Percentiles rank a stretch among this genome's conserved stretches.
Conservation (phyloP, 1,284 basidiomycete genomes). For the Tilletia walkeri region DNA sequence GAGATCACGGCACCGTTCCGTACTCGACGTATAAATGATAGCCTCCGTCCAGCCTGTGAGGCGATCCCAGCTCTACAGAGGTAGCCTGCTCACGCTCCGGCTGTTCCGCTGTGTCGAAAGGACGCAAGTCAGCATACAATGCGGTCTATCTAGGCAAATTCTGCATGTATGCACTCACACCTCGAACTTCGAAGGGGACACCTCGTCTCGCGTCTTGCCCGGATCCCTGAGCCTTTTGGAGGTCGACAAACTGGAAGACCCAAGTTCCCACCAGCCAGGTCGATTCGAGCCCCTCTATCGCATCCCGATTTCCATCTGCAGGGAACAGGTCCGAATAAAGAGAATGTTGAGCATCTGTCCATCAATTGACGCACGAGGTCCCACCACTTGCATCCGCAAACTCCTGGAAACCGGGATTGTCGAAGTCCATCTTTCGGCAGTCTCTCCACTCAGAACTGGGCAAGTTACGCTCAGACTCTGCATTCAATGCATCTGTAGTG, state of each 20-base stretch:
- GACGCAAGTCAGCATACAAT: background rate
- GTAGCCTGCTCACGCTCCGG: slow-evolving; percentile 18
- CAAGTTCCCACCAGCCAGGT: background rate
- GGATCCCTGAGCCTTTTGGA: slow-evolving; percentile 19
- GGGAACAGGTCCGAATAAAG: background rate
- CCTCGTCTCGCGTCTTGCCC: slow-evolving; percentile 12
- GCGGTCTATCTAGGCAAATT: too few relatives aligned
- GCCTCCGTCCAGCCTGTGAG: slow-evolving; percentile 45
- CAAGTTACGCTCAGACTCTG: too few relatives aligned
- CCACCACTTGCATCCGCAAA: slow-evolving; percentile 11
- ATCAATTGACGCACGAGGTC: background rate
- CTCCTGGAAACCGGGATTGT: background rate
- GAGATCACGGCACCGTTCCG: background rate
- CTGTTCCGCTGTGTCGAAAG: slow-evolving; percentile 6
- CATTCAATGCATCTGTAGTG: too few relatives aligned
- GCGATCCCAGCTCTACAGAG: slow-evolving; percentile 37
- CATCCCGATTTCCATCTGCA: background rate
- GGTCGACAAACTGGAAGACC: slow-evolving; percentile 12
- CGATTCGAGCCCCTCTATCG: background rate
- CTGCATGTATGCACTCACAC: background rate
- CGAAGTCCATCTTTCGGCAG: slow-evolving; percentile 2
- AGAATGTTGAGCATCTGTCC: background rate
- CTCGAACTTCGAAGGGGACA: slow-evolving; percentile 16
- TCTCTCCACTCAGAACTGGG: too few relatives aligned
- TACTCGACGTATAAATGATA: slow-evolving; percentile 47